phyloP scores from a whole-genome alignment of 495 filamentous ascomycete species.

The Bathelium albidoporum region DNA sequence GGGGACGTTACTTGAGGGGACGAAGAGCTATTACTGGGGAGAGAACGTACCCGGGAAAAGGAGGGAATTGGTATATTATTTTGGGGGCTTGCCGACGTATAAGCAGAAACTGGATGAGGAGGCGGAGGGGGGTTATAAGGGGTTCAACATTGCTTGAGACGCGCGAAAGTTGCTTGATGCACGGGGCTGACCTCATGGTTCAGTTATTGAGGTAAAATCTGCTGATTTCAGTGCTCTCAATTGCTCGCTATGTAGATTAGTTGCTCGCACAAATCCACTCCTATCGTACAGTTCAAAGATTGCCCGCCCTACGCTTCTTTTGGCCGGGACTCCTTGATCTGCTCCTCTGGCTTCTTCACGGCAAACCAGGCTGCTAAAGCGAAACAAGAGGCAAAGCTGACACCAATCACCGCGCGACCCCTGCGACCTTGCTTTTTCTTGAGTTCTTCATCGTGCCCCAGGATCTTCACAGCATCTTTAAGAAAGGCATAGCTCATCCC shows the following conservation, averaged over 20 bases:
- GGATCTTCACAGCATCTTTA: constrained; percentile 31
- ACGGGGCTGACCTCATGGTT: too few relatives aligned
- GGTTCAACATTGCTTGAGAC: constrained; percentile 3
- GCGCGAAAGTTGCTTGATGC: too few relatives aligned
- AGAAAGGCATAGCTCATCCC: constrained; percentile 31
- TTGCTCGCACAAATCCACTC: not conserved
- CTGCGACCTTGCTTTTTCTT: constrained; percentile 33
- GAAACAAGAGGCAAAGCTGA: constrained; percentile 26
- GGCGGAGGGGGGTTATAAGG: constrained; percentile 3
- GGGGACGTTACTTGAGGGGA: not conserved
- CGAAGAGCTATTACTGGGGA: constrained; percentile 8
- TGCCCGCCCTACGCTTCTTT: not conserved
- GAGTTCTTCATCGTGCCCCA: constrained; percentile 29
- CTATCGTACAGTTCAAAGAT: not conserved
- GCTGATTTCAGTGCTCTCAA: too few relatives aligned
- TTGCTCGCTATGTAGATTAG: too few relatives aligned
- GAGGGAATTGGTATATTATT: constrained; percentile 15
- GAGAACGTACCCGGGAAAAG: constrained; percentile 21
- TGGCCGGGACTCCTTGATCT: not conserved
- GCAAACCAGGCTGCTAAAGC: constrained; percentile 23
- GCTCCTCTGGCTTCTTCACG: not conserved
- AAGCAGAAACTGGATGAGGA: constrained; percentile 5
- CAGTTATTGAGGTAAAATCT: too few relatives aligned
- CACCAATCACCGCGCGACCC: constrained; percentile 29
- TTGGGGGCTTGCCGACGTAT: constrained; percentile 18